Percentiles rank a stretch among this genome's conserved stretches.
Evolutionary conservation across 2,329 filamentous ascomycete genomes (phyloP).

Genomic region (Pestalotiopsis sp.): DNA sequence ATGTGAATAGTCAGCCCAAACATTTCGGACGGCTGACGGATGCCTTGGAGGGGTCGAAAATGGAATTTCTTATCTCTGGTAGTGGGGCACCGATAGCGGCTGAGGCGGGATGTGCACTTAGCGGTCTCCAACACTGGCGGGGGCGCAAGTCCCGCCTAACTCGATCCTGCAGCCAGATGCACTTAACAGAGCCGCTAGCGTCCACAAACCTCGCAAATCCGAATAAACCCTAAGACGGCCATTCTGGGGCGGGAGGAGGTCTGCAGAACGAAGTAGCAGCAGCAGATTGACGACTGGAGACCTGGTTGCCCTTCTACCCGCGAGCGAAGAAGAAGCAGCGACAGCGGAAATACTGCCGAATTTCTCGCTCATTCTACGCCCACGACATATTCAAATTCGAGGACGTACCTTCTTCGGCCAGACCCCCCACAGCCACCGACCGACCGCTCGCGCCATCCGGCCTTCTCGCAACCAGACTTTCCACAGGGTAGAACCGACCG

Average conservation of each 20-base stretch:
- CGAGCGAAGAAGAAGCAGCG: slow-evolving; percentile 4
- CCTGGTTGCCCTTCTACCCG: slow-evolving; percentile 2
- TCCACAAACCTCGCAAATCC: slow-evolving; percentile 11
- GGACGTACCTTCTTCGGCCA: slow-evolving; percentile 1
- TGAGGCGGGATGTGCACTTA: background rate
- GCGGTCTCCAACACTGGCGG: background rate
- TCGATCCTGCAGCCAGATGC: background rate
- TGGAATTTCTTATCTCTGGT: slow-evolving; percentile 1
- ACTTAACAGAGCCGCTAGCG: slow-evolving; percentile 4
- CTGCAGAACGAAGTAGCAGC: background rate
- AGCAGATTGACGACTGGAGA: slow-evolving; percentile 5
- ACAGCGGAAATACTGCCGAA: background rate
- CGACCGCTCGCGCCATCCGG: background rate
- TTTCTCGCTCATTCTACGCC: background rate
- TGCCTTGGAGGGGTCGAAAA: slow-evolving; percentile 6
- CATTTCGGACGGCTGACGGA: background rate
- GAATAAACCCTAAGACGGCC: slow-evolving; percentile 9
- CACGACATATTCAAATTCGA: background rate
- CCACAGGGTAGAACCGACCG: background rate
- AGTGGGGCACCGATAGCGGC: slow-evolving; percentile 3
- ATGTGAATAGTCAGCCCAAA: background rate
- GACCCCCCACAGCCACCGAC: background rate
- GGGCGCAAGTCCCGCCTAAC: background rate
- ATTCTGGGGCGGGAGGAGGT: slow-evolving; percentile 1
- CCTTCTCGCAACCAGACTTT: background rate